These are phyloP conservation scores for Lolium rigidum DNA, from an alignment of 176 grass and related monocot genomes.

Conservation along the genomic window DNA sequence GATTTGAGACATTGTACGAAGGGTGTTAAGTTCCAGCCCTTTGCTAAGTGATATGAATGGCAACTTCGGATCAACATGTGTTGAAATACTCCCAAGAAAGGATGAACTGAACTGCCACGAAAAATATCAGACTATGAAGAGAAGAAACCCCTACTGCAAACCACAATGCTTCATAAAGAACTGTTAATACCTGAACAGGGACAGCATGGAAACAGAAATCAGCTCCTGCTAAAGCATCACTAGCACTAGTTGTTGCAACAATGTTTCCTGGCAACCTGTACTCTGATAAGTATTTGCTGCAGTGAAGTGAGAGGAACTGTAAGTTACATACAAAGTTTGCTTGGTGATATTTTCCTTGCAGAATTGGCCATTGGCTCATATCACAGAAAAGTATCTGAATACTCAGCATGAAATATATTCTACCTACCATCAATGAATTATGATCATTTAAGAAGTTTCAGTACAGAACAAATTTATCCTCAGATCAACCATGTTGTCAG, in stretches of 20 bases:
- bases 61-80: slow-evolving; percentile 83
- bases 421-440: not conserved
- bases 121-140: slow-evolving; percentile 38
- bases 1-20: slow-evolving; percentile 96
- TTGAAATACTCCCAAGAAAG: slow-evolving; percentile 80
- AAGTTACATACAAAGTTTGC: not conserved
- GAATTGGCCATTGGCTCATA: not conserved
- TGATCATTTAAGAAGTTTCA: not conserved
- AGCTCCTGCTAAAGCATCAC: slow-evolving; percentile 80
- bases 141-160: not conserved
- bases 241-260: slow-evolving; percentile 73
- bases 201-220: slow-evolving; percentile 98
- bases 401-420: not conserved
- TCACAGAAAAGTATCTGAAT: not conserved
- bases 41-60: slow-evolving; percentile 97
- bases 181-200: slow-evolving; percentile 84
- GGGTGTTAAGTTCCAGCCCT: slow-evolving; percentile 89
- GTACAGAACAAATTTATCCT: not conserved
- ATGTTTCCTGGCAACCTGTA: slow-evolving; percentile 86
- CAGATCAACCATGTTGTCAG: not conserved
- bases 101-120: slow-evolving; percentile 95
- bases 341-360: not conserved
- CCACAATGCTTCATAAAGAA: slow-evolving; percentile 30
- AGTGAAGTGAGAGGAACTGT: slow-evolving; percentile 36
- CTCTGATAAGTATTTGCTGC: slow-evolving; percentile 82